A percentile compares a stretch with the other conserved stretches of the same genome.
Conservation (phyloP, 2,329 filamentous ascomycete genomes). For the Trichoderma endophyticum region DNA sequence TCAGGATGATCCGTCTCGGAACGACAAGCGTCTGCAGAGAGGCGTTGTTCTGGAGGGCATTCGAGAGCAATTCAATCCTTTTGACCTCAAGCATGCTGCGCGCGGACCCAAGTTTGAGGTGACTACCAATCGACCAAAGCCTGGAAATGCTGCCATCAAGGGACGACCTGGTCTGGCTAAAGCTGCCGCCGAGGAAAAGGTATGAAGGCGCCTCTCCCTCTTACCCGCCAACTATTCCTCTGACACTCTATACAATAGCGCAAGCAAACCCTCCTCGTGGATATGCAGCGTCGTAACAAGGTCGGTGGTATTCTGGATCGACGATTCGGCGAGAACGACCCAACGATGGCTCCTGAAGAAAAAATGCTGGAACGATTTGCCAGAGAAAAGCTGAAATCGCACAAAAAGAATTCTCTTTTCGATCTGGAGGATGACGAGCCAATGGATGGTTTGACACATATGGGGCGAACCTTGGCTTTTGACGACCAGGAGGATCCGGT, state of each 20-base stretch:
- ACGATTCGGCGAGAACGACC: conserved; percentile 93
- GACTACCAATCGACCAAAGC: conserved; percentile 61
- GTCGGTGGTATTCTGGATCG: conserved; percentile 89
- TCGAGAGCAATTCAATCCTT: conserved; percentile 95
- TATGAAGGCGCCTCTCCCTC: conserved; percentile 36
- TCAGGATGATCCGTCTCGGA: conserved; percentile 61
- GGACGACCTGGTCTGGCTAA: conserved; percentile 82
- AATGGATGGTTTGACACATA: conserved; percentile 71
- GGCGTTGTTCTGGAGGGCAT: conserved; percentile 78
- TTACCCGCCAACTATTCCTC: not conserved
- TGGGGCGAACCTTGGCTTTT: conserved; percentile 70
- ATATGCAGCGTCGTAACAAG: conserved; percentile 86
- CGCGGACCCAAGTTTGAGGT: conserved; percentile 82
- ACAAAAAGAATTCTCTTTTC: conserved; percentile 78
- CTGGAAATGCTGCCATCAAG: conserved; percentile 53
- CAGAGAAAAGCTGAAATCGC: conserved; percentile 74
- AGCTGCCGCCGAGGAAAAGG: conserved; percentile 80
- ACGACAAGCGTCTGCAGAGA: conserved; percentile 72
- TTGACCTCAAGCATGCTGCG: conserved; percentile 81
- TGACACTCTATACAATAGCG: conserved; percentile 47
- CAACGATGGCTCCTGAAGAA: conserved; percentile 89
- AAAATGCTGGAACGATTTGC: conserved; percentile 89
- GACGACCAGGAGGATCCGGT: conserved; percentile 45
- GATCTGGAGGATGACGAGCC: conserved; percentile 76
- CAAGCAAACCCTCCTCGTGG: conserved; percentile 77